Conservation (phyloP, 768 basidiomycete genomes). For the Rhizopogon vinicolor region DNA sequence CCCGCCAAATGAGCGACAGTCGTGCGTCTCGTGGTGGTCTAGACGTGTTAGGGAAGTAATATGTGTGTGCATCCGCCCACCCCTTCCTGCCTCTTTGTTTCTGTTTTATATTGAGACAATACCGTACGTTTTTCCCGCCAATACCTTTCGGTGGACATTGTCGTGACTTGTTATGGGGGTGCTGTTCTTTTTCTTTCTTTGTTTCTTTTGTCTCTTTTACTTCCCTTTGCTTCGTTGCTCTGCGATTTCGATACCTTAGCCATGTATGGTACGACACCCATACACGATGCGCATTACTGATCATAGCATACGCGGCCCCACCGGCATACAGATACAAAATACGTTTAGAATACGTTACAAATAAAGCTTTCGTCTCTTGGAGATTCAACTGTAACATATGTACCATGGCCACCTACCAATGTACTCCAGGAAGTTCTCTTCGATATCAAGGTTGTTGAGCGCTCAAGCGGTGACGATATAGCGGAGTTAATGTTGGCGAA, state of each 20-base stretch:
- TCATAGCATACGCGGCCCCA: not conserved
- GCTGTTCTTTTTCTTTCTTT: not conserved
- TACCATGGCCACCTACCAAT: not conserved
- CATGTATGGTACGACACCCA: not conserved
- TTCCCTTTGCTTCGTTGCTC: not conserved
- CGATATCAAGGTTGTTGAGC: too few species aligned
- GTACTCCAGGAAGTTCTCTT: too few species aligned
- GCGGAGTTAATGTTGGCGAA: too few species aligned
- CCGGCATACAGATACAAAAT: not conserved
- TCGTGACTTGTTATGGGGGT: not conserved
- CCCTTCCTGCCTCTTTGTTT: not conserved
- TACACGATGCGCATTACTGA: not conserved
- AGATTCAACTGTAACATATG: not conserved
- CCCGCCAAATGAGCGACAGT: constrained; percentile 12
- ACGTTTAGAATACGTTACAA: not conserved
- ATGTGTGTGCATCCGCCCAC: too few species aligned
- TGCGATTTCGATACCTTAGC: not conserved
- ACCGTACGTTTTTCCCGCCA: not conserved
- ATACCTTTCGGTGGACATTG: not conserved
- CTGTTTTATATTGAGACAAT: not conserved
- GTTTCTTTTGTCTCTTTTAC: not conserved
- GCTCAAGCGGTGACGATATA: too few species aligned
- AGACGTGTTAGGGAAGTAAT: not conserved
- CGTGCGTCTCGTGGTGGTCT: not conserved
- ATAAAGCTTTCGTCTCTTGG: not conserved